Evolutionary conservation across 2,329 filamentous ascomycete genomes (phyloP).

Genomic region (Colletotrichum magnum): DNA sequence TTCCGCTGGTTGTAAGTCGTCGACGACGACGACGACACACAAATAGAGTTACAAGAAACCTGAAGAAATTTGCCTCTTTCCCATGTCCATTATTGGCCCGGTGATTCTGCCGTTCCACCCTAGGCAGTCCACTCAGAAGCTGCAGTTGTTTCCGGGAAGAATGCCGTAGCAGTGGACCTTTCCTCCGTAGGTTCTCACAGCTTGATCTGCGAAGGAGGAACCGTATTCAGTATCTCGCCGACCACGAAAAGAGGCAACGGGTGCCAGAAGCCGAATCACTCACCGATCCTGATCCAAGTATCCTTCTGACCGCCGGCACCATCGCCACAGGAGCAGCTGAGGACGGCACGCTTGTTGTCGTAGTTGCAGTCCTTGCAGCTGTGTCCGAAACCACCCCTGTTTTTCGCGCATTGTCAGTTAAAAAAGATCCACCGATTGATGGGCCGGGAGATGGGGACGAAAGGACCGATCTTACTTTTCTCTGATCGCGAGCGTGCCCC

Average conservation of each 20-base stretch:
- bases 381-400: neutral
- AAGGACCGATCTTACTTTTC: neutral
- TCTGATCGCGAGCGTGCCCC: neutral
- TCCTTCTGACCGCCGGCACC: neutral
- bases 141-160: neutral
- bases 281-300: neutral
- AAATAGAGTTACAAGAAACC: too few relatives aligned
- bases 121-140: neutral
- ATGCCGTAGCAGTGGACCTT: conserved; percentile 3
- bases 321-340: neutral
- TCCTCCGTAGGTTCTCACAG: neutral
- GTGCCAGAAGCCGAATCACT: neutral
- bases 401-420: neutral
- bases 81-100: too few relatives aligned
- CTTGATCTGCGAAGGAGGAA: neutral
- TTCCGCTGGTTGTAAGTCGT: too few relatives aligned
- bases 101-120: too few relatives aligned
- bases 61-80: too few relatives aligned
- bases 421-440: neutral
- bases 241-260: neutral
- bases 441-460: neutral
- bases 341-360: neutral
- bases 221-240: neutral
- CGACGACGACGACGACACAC: too few relatives aligned
- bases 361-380: neutral